Evolutionary conservation across 352 stramenopile genomes (phyloP).

Genomic region (Thalassiosira livingstoniorum): DNA sequence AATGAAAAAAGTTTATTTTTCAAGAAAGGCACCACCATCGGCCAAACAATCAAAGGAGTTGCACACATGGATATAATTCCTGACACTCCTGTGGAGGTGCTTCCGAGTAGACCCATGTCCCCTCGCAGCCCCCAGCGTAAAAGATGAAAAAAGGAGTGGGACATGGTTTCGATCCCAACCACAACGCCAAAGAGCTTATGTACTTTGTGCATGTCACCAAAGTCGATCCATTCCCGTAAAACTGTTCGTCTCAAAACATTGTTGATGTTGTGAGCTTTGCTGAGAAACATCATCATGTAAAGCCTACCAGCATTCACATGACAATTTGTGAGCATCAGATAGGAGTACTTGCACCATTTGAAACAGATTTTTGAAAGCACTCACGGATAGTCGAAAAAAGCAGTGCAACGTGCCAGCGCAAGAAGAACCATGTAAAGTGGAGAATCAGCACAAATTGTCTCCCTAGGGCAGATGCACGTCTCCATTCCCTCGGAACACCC

Average conservation of each 20-base stretch:
- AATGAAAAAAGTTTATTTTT: slow-evolving; percentile 12
- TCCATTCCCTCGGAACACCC: slow-evolving; percentile 14
- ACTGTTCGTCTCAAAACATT: neutral
- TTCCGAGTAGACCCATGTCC: slow-evolving; percentile 6
- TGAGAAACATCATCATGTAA: slow-evolving; percentile 30
- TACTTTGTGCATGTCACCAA: slow-evolving; percentile 15
- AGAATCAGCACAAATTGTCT: slow-evolving; percentile 12
- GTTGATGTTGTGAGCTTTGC: slow-evolving; percentile 23
- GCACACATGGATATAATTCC: neutral
- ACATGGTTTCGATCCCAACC: slow-evolving; percentile 23
- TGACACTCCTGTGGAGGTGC: neutral
- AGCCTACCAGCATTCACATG: too few relatives aligned
- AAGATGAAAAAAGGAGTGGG: slow-evolving; percentile 24
- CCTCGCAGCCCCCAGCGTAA: slow-evolving; percentile 3
- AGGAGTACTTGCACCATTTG: too few relatives aligned
- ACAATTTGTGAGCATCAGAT: too few relatives aligned
- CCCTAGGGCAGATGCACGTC: slow-evolving; percentile 13
- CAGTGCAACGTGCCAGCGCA: slow-evolving; percentile 1
- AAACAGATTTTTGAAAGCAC: too few relatives aligned
- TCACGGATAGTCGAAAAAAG: slow-evolving; percentile 31
- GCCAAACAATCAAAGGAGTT: slow-evolving; percentile 10
- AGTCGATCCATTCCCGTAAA: slow-evolving; percentile 22
- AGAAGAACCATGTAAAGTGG: slow-evolving; percentile 11
- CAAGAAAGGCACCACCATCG: slow-evolving; percentile 10
- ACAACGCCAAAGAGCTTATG: slow-evolving; percentile 31